Evolutionary conservation across 805 yeast genomes (phyloP), one percentile per base, ranked within the genome.

Genomic region (Metschnikowia noctiluminum): DNA sequence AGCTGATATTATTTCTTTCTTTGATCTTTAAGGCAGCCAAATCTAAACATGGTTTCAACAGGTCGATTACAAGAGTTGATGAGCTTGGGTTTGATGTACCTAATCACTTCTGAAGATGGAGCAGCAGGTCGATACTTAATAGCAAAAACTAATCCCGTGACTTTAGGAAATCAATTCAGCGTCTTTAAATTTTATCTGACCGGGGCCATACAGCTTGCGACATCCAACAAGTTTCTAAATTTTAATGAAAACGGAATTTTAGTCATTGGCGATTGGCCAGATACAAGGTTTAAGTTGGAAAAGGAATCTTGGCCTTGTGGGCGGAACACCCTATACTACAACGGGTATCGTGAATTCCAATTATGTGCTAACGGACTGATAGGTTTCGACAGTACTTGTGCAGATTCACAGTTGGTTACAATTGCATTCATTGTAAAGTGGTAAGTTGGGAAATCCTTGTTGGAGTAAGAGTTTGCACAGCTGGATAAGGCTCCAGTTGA

Each of bases 291-390:
- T 14, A 30, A n/a, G 28, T 2, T 35, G 7, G 14, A 14, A 15
- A 27, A 27, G 7, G 35, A 13, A 13, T 3, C 7, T 16, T 14
- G 15, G 9, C 10, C 13, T 10, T 32, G 32, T 26, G 39, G 40
- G 8, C 14, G 28, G 10, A 26, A 28, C 8, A 27, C 4, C 3
- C n/a, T 42, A 10, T 14, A 11, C 8, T 43, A 28, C n/a, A 15
- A 43, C 21, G 41, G 46, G 21, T 7, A 28, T 13, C 8, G 12
- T 8, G 41, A 15, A 13, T 45, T 45, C 30, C 48, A 40, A 38
- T 14, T 45, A 11, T 45, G 48, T 13, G 40, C 8, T 6, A 40
- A 45, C 21, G 43, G 43, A 10, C 43, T 28, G 39, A 38, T 44
- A 27, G 42, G 47, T 7, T 44, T 13, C 14, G 35, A 32, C 6